Evolutionary conservation across 2,329 filamentous ascomycete genomes (phyloP).

Genomic region (Didymella exigua): DNA sequence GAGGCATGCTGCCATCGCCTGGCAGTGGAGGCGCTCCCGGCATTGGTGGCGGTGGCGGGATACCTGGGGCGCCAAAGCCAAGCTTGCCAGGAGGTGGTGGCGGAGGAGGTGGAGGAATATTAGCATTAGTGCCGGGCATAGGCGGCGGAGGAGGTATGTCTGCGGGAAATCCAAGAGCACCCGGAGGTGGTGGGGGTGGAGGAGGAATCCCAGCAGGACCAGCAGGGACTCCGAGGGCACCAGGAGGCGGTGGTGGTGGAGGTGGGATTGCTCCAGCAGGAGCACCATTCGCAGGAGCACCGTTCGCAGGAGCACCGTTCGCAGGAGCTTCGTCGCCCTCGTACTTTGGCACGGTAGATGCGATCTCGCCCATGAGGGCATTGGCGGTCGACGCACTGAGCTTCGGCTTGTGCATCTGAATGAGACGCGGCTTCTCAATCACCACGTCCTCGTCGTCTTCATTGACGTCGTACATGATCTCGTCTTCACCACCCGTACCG

Average conservation of each 20-base stretch:
- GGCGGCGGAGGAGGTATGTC: conserved; percentile 53
- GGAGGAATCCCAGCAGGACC: conserved; percentile 53
- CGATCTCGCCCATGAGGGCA: conserved; percentile 73
- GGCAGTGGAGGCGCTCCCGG: conserved; percentile 57
- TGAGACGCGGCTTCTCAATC: conserved; percentile 78
- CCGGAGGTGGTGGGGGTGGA: conserved; percentile 54
- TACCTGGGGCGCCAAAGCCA: conserved; percentile 46
- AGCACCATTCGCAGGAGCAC: conserved; percentile 72
- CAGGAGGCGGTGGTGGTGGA: conserved; percentile 54
- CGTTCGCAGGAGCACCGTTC: conserved; percentile 75
- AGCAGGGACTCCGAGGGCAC: conserved; percentile 48
- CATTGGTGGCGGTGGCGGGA: conserved; percentile 56
- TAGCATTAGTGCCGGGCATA: conserved; percentile 53
- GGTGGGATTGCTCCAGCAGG: conserved; percentile 74
- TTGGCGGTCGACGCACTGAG: conserved; percentile 67
- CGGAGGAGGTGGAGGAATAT: conserved; percentile 54
- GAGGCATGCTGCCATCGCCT: conserved; percentile 54
- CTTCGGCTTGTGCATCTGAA: conserved; percentile 77
- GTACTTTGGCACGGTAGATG: conserved; percentile 73
- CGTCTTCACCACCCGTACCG: conserved; percentile 46
- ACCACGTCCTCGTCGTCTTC: conserved; percentile 66
- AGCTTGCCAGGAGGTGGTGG: conserved; percentile 57
- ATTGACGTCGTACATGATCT: conserved; percentile 37
- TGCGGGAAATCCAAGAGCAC: conserved; percentile 45
- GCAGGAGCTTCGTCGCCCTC: conserved; percentile 76